Evolutionary conservation across 1,284 basidiomycete genomes (phyloP).

Genomic region (Caloboletus firmus): DNA sequence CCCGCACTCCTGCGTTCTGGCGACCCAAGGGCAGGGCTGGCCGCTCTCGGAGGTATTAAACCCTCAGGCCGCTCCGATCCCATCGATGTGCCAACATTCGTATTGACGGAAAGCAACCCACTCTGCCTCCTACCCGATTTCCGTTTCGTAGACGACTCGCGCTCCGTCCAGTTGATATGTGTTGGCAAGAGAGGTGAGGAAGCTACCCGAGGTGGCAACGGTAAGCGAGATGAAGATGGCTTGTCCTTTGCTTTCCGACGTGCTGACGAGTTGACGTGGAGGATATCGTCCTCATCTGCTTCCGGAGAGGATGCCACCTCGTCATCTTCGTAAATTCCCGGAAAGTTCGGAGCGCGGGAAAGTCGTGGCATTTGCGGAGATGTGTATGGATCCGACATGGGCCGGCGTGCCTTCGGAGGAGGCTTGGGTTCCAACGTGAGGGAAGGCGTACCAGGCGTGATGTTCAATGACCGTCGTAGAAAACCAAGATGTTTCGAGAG

Average conservation of each 20-base stretch:
- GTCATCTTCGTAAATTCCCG: conserved; percentile 68
- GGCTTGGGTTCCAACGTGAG: conserved; percentile 45
- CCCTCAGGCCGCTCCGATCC: conserved; percentile 32
- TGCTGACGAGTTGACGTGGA: conserved; percentile 35
- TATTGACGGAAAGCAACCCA: conserved; percentile 52
- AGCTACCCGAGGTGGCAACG: conserved; percentile 43
- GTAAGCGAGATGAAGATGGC: conserved; percentile 43
- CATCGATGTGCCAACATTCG: conserved; percentile 18
- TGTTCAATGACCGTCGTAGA: conserved; percentile 60
- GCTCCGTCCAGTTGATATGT: conserved; percentile 34
- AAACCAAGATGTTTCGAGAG: conserved; percentile 65
- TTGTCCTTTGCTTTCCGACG: conserved; percentile 42
- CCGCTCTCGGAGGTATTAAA: conserved; percentile 47
- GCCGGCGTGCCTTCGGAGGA: conserved; percentile 47
- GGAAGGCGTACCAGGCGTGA: conserved; percentile 35
- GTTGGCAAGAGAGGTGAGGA: conserved; percentile 35
- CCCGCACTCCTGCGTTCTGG: conserved; percentile 55
- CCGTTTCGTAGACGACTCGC: conserved; percentile 42
- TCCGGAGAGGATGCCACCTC: conserved; percentile 48
- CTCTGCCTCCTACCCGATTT: conserved; percentile 64
- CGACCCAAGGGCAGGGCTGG: conserved; percentile 68
- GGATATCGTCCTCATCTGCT: conserved; percentile 41
- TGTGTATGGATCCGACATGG: conserved; percentile 40
- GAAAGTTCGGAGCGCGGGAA: conserved; percentile 63
- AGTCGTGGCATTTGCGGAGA: conserved; percentile 57